These are phyloP conservation scores for Fusarium solani-melongenae DNA, from an alignment of 2,329 filamentous ascomycete species.

Conservation along the genomic window DNA sequence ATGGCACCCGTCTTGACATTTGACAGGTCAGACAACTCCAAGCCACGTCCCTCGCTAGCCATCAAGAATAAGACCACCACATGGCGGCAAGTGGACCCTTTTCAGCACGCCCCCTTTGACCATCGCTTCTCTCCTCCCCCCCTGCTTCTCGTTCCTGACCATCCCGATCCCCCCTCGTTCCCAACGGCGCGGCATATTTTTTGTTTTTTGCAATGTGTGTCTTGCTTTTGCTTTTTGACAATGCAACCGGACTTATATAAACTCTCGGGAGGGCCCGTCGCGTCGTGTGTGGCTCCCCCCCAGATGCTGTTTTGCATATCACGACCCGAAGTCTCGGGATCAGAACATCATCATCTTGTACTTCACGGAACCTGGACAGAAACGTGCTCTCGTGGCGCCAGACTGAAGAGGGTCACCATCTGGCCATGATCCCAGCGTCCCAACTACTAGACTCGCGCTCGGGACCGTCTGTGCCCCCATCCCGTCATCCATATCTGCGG, in stretches of 20 bases:
- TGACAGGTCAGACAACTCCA: slow-evolving; percentile 1
- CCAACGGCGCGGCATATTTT: slow-evolving; percentile 12
- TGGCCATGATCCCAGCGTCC: slow-evolving; percentile 23
- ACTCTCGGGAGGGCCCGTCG: background rate
- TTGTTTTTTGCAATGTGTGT: slow-evolving; percentile 11
- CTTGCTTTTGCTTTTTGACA: background rate
- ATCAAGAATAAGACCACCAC: slow-evolving; percentile 35
- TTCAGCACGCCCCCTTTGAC: slow-evolving; percentile 12
- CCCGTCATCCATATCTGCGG: slow-evolving; percentile 3
- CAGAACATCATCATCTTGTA: background rate
- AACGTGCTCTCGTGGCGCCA: background rate
- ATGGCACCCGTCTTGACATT: background rate
- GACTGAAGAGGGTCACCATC: background rate
- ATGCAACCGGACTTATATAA: slow-evolving; percentile 3
- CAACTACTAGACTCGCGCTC: background rate
- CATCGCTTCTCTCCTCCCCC: background rate
- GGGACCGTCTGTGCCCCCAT: background rate
- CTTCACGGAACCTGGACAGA: background rate
- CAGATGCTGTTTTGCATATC: slow-evolving; percentile 2
- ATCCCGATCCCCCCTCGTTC: slow-evolving; percentile 9
- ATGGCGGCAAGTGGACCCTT: slow-evolving; percentile 27
- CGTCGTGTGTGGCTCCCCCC: background rate
- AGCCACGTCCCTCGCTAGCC: slow-evolving; percentile 22
- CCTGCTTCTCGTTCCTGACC: slow-evolving; percentile 10
- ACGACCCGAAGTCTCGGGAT: background rate